Evolutionary conservation across 2,329 filamentous ascomycete species (phyloP), one percentile per base, ranked within the genome.

Genomic region (Aspergillus sp.): DNA sequence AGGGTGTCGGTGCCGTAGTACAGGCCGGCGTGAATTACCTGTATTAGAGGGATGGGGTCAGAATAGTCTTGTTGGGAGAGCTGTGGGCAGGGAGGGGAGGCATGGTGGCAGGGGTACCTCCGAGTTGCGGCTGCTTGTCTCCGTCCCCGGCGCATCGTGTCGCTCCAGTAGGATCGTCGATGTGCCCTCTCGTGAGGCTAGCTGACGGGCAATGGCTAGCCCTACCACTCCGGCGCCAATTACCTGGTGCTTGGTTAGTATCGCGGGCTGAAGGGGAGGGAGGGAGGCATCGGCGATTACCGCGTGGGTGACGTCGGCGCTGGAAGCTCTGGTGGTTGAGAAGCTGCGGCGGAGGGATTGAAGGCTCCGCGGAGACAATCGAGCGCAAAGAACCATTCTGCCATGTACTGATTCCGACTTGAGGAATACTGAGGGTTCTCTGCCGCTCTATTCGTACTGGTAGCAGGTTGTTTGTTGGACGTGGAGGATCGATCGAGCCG

Each of bases 11-110:
- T 55, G 11, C 82, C 84, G 60, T 95, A 95, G 71, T 95, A 96
- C 42, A 96, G 72, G 10, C 91, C 91, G 1, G 85, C 91, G 58
- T 98, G 91, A 48, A 98, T 93, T 34, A 96, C 89, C 74, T 78
- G 38, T 5, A 8, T n/a, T 13, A 22, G 12, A 5, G 8, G 6
- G n/a, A n/a, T n/a, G n/a, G n/a, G n/a, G n/a, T n/a, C n/a, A n/a
- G n/a, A n/a, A n/a, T n/a, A n/a, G n/a, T n/a, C n/a, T n/a, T n/a
- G n/a, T n/a, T n/a, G n/a, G n/a, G n/a, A n/a, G n/a, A n/a, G n/a
- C n/a, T n/a, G n/a, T n/a, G n/a, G n/a, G n/a, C n/a, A n/a, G n/a
- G n/a, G n/a, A n/a, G n/a, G n/a, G n/a, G n/a, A n/a, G n/a, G n/a
- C n/a, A n/a, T n/a, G n/a, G n/a, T n/a, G n/a, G n/a, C n/a, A n/a